Evolutionary conservation across 2,329 filamentous ascomycete species (phyloP).

Genomic region (Penicillium rolfsii): DNA sequence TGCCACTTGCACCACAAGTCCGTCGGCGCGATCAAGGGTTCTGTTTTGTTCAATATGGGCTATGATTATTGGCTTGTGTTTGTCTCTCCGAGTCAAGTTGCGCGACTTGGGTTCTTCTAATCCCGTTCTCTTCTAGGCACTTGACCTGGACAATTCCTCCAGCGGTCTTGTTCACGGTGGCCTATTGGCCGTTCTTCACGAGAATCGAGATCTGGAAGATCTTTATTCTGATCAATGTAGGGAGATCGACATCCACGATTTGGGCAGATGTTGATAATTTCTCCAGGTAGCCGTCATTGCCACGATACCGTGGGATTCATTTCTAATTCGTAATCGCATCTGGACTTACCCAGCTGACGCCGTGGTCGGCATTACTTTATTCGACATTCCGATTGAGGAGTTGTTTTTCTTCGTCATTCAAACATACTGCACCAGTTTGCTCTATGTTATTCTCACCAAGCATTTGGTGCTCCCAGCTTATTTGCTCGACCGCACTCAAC

Average conservation of each 20-base stretch:
- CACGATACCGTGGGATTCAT: conserved; percentile 77
- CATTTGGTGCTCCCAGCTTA: conserved; percentile 60
- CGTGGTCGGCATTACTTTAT: conserved; percentile 65
- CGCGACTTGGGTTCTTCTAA: background rate
- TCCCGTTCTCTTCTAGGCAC: conserved; percentile 52
- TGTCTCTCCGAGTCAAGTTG: background rate
- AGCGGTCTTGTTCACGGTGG: conserved; percentile 60
- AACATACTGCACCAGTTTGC: conserved; percentile 65
- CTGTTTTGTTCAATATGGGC: background rate
- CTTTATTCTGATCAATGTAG: conserved; percentile 58
- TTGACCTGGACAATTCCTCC: conserved; percentile 69
- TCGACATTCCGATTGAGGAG: conserved; percentile 70
- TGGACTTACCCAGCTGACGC: conserved; percentile 72
- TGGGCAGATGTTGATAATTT: background rate
- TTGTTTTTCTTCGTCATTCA: conserved; percentile 78
- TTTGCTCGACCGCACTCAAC: conserved; percentile 47
- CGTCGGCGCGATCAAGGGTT: background rate
- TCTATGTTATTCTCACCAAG: conserved; percentile 71
- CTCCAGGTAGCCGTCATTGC: conserved; percentile 64
- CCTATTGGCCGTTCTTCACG: conserved; percentile 65
- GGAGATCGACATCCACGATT: background rate
- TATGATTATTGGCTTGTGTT: conserved; percentile 5
- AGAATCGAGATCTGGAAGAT: conserved; percentile 66
- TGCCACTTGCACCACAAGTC: background rate
- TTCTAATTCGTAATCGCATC: conserved; percentile 67